Evolutionary conservation across 441 rosid species (phyloP).

Genomic region (Erodium trifolium): DNA sequence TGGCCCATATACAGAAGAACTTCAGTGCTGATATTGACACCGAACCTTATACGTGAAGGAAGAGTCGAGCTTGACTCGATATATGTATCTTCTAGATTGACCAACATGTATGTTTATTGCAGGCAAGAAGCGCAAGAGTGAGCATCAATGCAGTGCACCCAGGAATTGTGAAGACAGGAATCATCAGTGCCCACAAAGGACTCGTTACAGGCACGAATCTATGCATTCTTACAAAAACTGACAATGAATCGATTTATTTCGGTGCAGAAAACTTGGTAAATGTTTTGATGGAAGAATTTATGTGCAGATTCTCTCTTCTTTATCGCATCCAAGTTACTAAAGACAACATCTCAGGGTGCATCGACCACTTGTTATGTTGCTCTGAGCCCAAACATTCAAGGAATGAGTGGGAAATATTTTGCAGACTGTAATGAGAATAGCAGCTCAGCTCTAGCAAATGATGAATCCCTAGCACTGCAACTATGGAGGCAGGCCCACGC

Average conservation of each 20-base stretch:
- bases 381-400: constrained; percentile 46
- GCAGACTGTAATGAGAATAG: constrained; percentile 69
- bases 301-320: constrained; percentile 79
- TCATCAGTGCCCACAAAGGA: constrained; percentile 73
- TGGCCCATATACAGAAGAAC: background rate
- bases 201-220: constrained; percentile 58
- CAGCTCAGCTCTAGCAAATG: constrained; percentile 60
- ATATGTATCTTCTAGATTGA: too few relatives aligned
- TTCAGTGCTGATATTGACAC: too few relatives aligned
- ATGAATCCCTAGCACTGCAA: constrained; percentile 49
- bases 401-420: constrained; percentile 65
- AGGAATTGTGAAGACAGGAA: constrained; percentile 86
- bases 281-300: background rate
- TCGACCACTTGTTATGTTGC: constrained; percentile 87
- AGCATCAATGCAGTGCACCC: constrained; percentile 87
- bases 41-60: too few relatives aligned
- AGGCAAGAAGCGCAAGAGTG: constrained; percentile 72
- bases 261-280: background rate
- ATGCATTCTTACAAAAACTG: background rate
- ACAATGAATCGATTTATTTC: background rate
- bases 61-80: too few relatives aligned
- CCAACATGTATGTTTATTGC: constrained; percentile 7
- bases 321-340: constrained; percentile 78
- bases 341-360: constrained; percentile 74
- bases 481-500: constrained; percentile 54